Evolutionary conservation across 805 yeast species (phyloP), one percentile per base, ranked within the genome.

Genomic region (Metschnikowia colocasiae): DNA sequence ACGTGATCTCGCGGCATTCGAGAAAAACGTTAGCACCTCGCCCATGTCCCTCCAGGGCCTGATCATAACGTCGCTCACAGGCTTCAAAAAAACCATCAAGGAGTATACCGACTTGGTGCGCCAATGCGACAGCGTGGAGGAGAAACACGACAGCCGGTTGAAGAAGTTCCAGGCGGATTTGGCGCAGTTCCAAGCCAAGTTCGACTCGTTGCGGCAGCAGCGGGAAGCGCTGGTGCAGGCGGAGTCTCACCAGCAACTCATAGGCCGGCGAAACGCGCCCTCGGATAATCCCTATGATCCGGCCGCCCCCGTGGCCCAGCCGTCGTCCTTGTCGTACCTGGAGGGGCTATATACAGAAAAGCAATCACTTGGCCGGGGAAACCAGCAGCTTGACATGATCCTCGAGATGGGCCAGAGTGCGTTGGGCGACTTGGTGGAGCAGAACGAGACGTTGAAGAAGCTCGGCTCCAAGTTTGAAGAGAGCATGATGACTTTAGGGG

Each of bases 371-470:
- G 75, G 76, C 27, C 72, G 87, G 47, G 90, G 96, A 0, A 82
- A 86, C 35, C 82, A 82, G 46, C 96, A 88, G 61, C 69, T 94
- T 51, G 99, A 94, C 62, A 89, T 87, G 54, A 88, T 94, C 35
- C 64, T 94, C 36, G 97, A 87, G 59, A 85, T 88, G 84, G 98
- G 97, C 2, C 80, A 85, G 50, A 77, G 78, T 41, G 88, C 96
- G 1, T 79, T 89, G 54, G 95, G 87, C 43, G 96, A 91, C 60
- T 72, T 94, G 19, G 85, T 86, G 16, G 90, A 85, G 40, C 97
- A 94, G 62, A 87, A 88, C 63, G 85, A 83, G 58, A 75, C 83
- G 25, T 73, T 92, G 47, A 70, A 76, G 47, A 72, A 73, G 49
- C 74, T 92, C 26, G 88, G 85, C 53, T 67, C 73, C 36, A 79